Conservation (phyloP, 2,329 filamentous ascomycete genomes). For the Neofusicoccum cordaticola region DNA sequence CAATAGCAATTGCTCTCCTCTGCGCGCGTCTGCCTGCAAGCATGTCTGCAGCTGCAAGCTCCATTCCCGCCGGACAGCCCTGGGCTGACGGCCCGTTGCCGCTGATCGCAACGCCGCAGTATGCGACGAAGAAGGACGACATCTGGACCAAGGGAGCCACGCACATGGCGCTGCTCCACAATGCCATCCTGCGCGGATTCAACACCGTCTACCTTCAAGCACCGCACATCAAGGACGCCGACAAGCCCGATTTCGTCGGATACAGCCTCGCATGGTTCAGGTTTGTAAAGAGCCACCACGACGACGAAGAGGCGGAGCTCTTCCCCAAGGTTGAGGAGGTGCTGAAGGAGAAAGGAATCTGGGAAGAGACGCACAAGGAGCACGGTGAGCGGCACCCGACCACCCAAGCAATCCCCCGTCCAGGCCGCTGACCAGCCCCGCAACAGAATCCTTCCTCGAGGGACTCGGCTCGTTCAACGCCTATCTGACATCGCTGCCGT, state of each 20-base stretch:
- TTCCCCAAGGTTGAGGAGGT: slow-evolving; percentile 35
- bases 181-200: slow-evolving; percentile 39
- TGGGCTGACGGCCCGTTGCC: slow-evolving; percentile 33
- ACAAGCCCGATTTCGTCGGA: slow-evolving; percentile 36
- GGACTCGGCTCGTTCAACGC: slow-evolving; percentile 26
- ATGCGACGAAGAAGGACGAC: slow-evolving; percentile 32
- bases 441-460: slow-evolving; percentile 29
- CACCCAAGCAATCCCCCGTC: neutral
- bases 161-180: slow-evolving; percentile 41
- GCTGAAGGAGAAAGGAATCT: slow-evolving; percentile 28
- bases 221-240: slow-evolving; percentile 27
- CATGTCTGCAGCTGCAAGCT: slow-evolving; percentile 1
- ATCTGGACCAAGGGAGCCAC: slow-evolving; percentile 34
- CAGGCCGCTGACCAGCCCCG: neutral
- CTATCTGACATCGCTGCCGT: slow-evolving; percentile 26
- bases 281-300: slow-evolving; percentile 36
- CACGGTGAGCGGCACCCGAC: slow-evolving; percentile 25
- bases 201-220: slow-evolving; percentile 43
- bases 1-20: neutral
- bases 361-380: slow-evolving; percentile 32
- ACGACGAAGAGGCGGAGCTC: slow-evolving; percentile 36
- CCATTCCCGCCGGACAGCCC: slow-evolving; percentile 17
- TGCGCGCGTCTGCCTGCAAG: neutral
- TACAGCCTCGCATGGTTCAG: slow-evolving; percentile 35
- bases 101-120: slow-evolving; percentile 30